These are phyloP conservation scores for Retiboletus fuscus DNA, from an alignment of 1,284 basidiomycete species.

Conservation along the genomic window DNA sequence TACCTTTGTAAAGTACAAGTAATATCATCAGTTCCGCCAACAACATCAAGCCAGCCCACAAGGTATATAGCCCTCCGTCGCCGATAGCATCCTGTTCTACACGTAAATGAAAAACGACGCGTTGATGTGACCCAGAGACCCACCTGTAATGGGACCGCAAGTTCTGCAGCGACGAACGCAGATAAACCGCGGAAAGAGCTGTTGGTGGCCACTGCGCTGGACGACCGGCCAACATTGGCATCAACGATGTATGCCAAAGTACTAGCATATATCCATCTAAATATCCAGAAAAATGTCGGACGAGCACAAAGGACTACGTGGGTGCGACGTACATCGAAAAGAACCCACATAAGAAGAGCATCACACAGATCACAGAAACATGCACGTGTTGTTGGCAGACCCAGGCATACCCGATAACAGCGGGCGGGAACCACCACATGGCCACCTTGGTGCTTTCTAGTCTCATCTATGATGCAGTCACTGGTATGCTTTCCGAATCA, in stretches of 20 bases:
- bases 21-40: constrained; percentile 56
- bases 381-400: constrained; percentile 73
- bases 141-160: constrained; percentile 60
- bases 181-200: constrained; percentile 74
- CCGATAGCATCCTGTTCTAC: constrained; percentile 61
- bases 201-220: constrained; percentile 79
- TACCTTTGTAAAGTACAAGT: constrained; percentile 58
- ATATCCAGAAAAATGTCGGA: constrained; percentile 15
- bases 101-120: background rate
- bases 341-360: constrained; percentile 77
- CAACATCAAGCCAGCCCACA: constrained; percentile 67
- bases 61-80: constrained; percentile 71
- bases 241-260: constrained; percentile 84
- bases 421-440: constrained; percentile 66
- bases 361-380: constrained; percentile 72
- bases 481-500: background rate
- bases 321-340: constrained; percentile 69
- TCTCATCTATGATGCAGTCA: constrained; percentile 68
- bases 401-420: constrained; percentile 83
- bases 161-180: constrained; percentile 78
- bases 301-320: background rate
- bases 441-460: constrained; percentile 73
- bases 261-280: constrained; percentile 76
- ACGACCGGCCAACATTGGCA: constrained; percentile 79
- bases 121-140: background rate